Evolutionary conservation across 1,284 basidiomycete species (phyloP).

Genomic region (Ganoderma lucidum): DNA sequence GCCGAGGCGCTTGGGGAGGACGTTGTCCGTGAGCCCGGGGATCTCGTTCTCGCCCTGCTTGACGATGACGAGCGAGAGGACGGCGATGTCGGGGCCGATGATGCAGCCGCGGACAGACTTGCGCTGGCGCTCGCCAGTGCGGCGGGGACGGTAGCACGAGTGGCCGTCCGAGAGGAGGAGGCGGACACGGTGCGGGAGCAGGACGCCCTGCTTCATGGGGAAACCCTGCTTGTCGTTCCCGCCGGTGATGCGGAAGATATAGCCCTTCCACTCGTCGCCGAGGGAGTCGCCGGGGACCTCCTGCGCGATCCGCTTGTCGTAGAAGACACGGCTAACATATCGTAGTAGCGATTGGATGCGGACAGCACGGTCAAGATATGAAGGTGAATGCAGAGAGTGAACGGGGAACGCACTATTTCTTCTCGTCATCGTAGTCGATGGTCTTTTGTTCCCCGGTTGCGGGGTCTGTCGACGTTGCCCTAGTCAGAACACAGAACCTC

Average conservation of each 20-base stretch:
- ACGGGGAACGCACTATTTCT: conserved; percentile 69
- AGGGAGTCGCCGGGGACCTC: conserved; percentile 93
- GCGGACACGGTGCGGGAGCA: conserved; percentile 92
- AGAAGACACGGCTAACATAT: conserved; percentile 83
- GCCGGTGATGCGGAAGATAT: conserved; percentile 96
- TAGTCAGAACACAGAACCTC: conserved; percentile 26
- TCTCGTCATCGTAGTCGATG: conserved; percentile 94
- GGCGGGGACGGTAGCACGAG: conserved; percentile 96
- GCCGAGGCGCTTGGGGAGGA: conserved; percentile 95
- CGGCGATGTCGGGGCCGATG: conserved; percentile 96
- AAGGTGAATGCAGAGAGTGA: not conserved
- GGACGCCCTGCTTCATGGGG: conserved; percentile 99
- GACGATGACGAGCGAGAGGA: conserved; percentile 93
- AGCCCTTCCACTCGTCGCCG: conserved; percentile 98
- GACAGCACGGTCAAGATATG: conserved; percentile 6
- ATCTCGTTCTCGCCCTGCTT: conserved; percentile 97
- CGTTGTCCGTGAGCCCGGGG: conserved; percentile 91
- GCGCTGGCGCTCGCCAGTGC: conserved; percentile 96
- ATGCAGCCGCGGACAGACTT: conserved; percentile 99
- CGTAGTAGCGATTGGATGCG: not conserved
- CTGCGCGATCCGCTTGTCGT: conserved; percentile 96
- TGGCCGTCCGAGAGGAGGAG: conserved; percentile 96
- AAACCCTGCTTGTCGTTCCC: conserved; percentile 98
- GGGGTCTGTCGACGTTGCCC: conserved; percentile 63
- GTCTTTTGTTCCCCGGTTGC: conserved; percentile 98